Conservation (phyloP, 192 early-diverging fungal genomes). For the Coemansia asiatica region DNA sequence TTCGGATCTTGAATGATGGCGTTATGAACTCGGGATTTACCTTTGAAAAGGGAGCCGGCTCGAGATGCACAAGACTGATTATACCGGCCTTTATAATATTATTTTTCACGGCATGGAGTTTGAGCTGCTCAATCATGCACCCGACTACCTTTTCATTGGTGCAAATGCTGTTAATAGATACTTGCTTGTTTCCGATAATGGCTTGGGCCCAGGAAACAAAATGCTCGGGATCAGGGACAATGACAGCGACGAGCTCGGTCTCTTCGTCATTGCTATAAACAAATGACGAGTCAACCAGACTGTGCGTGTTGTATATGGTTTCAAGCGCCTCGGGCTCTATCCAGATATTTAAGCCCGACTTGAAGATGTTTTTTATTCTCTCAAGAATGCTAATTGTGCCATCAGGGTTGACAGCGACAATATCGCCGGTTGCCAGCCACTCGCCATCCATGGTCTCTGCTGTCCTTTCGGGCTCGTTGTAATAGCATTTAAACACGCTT, state of each 20-base stretch:
- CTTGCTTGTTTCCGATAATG: no score
- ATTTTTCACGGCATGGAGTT: no score
- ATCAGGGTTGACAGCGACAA: conserved; percentile 57
- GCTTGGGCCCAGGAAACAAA: conserved; percentile 44
- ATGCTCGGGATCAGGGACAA: conserved; percentile 58
- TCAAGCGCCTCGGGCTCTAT: conserved; percentile 89
- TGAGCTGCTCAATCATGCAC: no score
- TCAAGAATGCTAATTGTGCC: conserved; percentile 74
- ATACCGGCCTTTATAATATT: no score
- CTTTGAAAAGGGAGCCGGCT: not conserved
- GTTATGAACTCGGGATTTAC: not conserved
- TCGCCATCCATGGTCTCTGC: conserved; percentile 67
- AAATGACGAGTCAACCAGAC: conserved; percentile 56
- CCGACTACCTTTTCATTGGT: no score
- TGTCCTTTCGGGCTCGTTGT: conserved; percentile 72
- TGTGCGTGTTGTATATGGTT: conserved; percentile 48
- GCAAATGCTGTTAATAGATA: no score
- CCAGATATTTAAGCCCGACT: conserved; percentile 79
- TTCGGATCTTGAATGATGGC: no score
- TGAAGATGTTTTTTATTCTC: conserved; percentile 72
- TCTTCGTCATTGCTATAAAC: conserved; percentile 59
- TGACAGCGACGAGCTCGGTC: conserved; percentile 52
- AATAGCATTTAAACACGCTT: conserved; percentile 72
- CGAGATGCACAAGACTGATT: not conserved
- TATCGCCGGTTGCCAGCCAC: conserved; percentile 79